phyloP scores from a whole-genome alignment of 2,329 filamentous ascomycete genomes.

The Phyllosticta ampelicida region DNA sequence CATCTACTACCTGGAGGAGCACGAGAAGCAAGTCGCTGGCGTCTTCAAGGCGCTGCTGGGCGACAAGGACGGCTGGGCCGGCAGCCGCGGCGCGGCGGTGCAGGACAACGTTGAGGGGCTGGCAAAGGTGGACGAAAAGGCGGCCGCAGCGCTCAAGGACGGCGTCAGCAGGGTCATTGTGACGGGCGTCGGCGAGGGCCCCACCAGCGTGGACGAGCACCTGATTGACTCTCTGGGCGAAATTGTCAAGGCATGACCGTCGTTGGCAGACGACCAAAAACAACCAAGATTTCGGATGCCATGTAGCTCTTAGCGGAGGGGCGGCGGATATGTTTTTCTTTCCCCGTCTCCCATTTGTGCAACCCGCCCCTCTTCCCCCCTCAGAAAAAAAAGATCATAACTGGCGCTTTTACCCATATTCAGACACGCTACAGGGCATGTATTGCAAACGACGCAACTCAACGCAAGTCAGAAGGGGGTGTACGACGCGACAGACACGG shows the following conservation, averaged over 20 bases:
- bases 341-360: background rate
- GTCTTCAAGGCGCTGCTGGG: constrained; percentile 60
- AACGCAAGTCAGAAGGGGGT: too few species aligned
- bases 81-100: constrained; percentile 40
- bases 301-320: too few species aligned
- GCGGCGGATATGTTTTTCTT: background rate
- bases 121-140: constrained; percentile 45
- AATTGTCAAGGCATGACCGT: constrained; percentile 11
- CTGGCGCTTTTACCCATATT: too few species aligned
- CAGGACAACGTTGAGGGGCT: constrained; percentile 46
- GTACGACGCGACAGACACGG: too few species aligned
- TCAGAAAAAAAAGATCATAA: too few species aligned
- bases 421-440: too few species aligned
- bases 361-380: too few species aligned
- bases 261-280: too few species aligned
- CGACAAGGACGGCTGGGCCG: constrained; percentile 61
- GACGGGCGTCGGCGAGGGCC: constrained; percentile 85
- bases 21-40: constrained; percentile 62
- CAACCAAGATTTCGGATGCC: too few species aligned
- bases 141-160: constrained; percentile 46
- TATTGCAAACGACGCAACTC: too few species aligned
- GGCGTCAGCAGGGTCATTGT: constrained; percentile 84
- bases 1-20: constrained; percentile 82
- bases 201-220: constrained; percentile 66
- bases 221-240: constrained; percentile 54